These are phyloP conservation scores for Boletus coccyginus DNA, from an alignment of 768 basidiomycete genomes.

Conservation along the genomic window DNA sequence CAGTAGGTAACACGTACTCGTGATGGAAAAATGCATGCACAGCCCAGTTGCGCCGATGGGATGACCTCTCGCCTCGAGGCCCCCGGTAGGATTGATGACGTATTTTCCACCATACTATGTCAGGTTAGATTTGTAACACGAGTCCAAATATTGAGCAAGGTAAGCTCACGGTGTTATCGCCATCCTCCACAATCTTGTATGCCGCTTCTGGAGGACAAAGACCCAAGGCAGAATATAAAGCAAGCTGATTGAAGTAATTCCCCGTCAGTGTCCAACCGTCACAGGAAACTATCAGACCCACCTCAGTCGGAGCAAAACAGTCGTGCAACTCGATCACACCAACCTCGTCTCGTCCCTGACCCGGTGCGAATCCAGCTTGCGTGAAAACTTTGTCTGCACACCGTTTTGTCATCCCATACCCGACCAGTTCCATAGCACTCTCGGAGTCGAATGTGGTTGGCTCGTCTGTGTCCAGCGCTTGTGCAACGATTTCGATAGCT, in stretches of 20 bases:
- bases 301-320: conserved; percentile 81
- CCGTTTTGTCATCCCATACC: conserved; percentile 68
- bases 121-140: neutral
- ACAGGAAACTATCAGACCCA: conserved; percentile 22
- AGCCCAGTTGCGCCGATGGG: conserved; percentile 80
- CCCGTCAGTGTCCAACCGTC: neutral
- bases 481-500: conserved; percentile 75
- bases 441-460: conserved; percentile 57
- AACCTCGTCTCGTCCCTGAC: conserved; percentile 63
- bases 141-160: neutral
- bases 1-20: conserved; percentile 46
- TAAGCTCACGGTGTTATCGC: conserved; percentile 70
- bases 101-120: conserved; percentile 75
- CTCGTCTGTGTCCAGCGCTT: conserved; percentile 62
- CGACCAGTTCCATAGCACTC: conserved; percentile 74
- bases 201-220: conserved; percentile 63
- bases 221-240: conserved; percentile 76
- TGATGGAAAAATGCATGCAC: conserved; percentile 81
- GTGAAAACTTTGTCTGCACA: conserved; percentile 66
- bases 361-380: conserved; percentile 62
- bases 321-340: conserved; percentile 82
- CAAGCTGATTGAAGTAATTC: conserved; percentile 44
- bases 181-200: conserved; percentile 65
- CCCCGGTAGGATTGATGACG: conserved; percentile 79
- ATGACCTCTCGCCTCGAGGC: conserved; percentile 81